Base-by-base conservation (phyloP, 257 asterid genomes). In the Solanum chiquidenum region DNA sequence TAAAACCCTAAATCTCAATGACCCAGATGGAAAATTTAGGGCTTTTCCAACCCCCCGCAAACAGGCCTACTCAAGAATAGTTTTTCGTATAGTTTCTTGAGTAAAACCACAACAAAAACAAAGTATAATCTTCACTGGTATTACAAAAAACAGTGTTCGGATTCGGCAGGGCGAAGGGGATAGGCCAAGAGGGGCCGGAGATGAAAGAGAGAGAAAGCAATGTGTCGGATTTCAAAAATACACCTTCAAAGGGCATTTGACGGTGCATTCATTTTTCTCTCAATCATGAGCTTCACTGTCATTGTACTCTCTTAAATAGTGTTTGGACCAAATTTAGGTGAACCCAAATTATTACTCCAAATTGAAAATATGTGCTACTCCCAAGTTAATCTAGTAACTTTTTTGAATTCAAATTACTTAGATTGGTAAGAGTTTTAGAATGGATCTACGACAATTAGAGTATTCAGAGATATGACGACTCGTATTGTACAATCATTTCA, bases 1-100 rank as follows among this genome's bases (percentile, higher is more conserved):
- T 31, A 33, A 71, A 71, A 71, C 77, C 77, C 77, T 88, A 90
- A 93, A 87, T 90, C 98, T 90, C 90, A 91, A 90, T 49, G 90
- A 92, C 91, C 93, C 88, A 88, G 89, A 87, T 71, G 60, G 52
- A 60, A 90, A 86, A 42, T 89, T 37, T 72, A 91, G 91, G 91
- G 91, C 73, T 88, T 88, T 86, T 77, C 73, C 82, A 35, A 84
- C 90, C 86, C 77, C 34, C 60, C 84, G 33, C 85, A 79, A 77
- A 42, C 9, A 79, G 38, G 64, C 64, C n/a, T 49, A 44, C 38
- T 79, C 64, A 14, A 79, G 64, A 44, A 77, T 29, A 77, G 37
- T 25, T 42, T 77, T 35, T 33, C 18, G 66, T 20, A 58, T 58
- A 58, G 62, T 73, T 73, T 73, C 82, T 34, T 73, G 38, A 14